Conservation (phyloP, 2,329 filamentous ascomycete genomes). For the Plectosphaerella plurivora region DNA sequence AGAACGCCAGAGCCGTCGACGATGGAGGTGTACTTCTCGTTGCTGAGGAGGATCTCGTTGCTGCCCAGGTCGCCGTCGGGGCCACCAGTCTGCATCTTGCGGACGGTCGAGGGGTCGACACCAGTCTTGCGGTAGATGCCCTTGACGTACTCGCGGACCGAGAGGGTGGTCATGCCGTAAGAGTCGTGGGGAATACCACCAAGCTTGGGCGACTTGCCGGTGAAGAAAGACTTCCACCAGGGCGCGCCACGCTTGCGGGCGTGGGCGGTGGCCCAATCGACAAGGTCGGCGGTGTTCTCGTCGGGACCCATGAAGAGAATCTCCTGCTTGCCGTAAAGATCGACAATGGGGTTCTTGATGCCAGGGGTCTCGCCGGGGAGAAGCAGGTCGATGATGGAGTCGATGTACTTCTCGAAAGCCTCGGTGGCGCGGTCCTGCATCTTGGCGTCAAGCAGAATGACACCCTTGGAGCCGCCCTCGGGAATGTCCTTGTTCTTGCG, state of each 20-base stretch:
- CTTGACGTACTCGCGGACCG: constrained; percentile 91
- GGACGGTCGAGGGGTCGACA: constrained; percentile 77
- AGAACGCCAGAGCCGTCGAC: constrained; percentile 97
- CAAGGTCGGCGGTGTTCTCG: constrained; percentile 95
- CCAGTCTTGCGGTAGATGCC: constrained; percentile 96
- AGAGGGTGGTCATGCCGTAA: constrained; percentile 97
- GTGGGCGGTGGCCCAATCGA: constrained; percentile 98
- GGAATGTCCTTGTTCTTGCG: constrained; percentile 99
- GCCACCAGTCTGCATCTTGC: constrained; percentile 96
- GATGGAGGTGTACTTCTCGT: constrained; percentile 92
- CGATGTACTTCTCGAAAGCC: constrained; percentile 99
- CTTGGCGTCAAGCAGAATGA: constrained; percentile 87
- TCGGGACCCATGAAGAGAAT: constrained; percentile 99
- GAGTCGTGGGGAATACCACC: constrained; percentile 94
- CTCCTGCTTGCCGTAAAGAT: constrained; percentile 90
- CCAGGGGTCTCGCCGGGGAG: constrained; percentile 86
- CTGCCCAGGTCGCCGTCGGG: constrained; percentile 95
- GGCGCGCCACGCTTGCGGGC: constrained; percentile 81
- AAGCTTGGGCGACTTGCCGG: constrained; percentile 92
- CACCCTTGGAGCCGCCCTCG: constrained; percentile 96
- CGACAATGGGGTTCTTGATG: constrained; percentile 98
- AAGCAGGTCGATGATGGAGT: constrained; percentile 93
- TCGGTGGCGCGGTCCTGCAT: constrained; percentile 91
- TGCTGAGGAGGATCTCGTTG: constrained; percentile 93
- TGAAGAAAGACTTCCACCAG: constrained; percentile 99